phyloP scores from a whole-genome alignment of 2,329 filamentous ascomycete genomes.

The Colletotrichum aenigma region DNA sequence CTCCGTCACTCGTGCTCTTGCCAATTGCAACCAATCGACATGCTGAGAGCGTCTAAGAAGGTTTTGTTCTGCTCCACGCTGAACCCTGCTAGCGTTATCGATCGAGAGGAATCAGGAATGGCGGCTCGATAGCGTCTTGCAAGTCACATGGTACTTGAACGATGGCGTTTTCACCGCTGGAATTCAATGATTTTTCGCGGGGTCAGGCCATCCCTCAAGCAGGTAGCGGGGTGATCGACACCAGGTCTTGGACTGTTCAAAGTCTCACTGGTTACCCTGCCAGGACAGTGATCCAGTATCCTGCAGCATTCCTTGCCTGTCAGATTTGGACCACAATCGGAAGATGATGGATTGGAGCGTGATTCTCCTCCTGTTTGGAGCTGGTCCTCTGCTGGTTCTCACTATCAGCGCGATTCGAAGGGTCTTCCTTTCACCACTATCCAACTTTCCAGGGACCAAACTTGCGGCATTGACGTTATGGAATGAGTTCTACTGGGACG shows the following conservation, averaged over 20 bases:
- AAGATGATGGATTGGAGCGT: background rate
- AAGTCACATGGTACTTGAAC: background rate
- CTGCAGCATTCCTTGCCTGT: background rate
- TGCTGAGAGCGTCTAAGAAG: background rate
- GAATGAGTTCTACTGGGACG: conserved; percentile 39
- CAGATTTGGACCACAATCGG: background rate
- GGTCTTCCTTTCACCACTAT: background rate
- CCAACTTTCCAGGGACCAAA: conserved; percentile 15
- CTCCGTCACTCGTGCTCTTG: background rate
- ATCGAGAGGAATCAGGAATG: background rate
- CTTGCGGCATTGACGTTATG: conserved; percentile 32
- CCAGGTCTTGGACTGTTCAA: background rate
- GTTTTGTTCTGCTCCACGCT: background rate
- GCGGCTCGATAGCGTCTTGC: background rate
- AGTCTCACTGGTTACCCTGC: background rate
- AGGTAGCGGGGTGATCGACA: background rate
- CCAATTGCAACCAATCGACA: background rate
- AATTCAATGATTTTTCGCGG: background rate
- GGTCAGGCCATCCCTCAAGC: background rate
- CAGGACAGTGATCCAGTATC: background rate
- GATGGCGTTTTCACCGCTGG: background rate
- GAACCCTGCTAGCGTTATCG: background rate
- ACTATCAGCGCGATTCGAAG: background rate
- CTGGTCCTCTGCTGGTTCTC: background rate
- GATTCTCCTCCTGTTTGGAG: conserved; percentile 21